Evolutionary conservation across 1,284 basidiomycete species (phyloP).

Genomic region (Microbotryum silenes-acaulis): DNA sequence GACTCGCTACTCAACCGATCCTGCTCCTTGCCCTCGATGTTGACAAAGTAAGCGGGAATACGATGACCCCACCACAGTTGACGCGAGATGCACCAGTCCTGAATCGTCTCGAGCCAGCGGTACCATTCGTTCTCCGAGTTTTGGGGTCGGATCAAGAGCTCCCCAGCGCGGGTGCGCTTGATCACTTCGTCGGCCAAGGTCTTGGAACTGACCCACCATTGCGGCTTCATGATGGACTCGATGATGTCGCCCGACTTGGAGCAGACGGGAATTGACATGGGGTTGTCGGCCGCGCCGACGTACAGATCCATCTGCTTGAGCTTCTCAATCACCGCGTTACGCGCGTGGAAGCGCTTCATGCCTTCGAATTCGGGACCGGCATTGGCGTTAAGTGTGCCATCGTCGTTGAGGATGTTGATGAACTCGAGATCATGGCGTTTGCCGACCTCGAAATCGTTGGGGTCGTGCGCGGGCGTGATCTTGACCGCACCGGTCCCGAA

Average conservation of each 20-base stretch:
- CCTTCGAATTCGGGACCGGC: constrained; percentile 67
- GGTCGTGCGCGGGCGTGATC: constrained; percentile 99
- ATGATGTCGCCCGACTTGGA: constrained; percentile 93
- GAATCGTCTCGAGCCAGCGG: constrained; percentile 89
- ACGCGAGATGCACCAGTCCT: constrained; percentile 99
- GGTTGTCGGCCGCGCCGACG: constrained; percentile 88
- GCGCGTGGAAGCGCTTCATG: constrained; percentile 93
- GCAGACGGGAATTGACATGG: constrained; percentile 91
- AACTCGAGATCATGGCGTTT: constrained; percentile 81
- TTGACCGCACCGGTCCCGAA: constrained; percentile 99
- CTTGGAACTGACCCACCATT: constrained; percentile 98
- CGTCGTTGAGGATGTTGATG: constrained; percentile 93
- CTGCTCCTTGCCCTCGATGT: constrained; percentile 68
- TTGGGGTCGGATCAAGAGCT: constrained; percentile 74
- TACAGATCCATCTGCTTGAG: constrained; percentile 81
- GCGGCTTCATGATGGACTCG: constrained; percentile 91
- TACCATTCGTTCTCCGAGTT: constrained; percentile 91
- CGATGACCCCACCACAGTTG: constrained; percentile 99
- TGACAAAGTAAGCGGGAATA: constrained; percentile 88
- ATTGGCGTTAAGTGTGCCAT: constrained; percentile 91
- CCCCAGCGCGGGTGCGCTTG: constrained; percentile 78
- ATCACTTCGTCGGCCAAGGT: constrained; percentile 85
- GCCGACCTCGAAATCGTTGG: constrained; percentile 95
- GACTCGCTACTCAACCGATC: constrained; percentile 62
- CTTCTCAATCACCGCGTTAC: constrained; percentile 73